Evolutionary conservation across 768 basidiomycete genomes (phyloP), one percentile per base, ranked within the genome.

Genomic region (Kwoniella newhampshirensis): DNA sequence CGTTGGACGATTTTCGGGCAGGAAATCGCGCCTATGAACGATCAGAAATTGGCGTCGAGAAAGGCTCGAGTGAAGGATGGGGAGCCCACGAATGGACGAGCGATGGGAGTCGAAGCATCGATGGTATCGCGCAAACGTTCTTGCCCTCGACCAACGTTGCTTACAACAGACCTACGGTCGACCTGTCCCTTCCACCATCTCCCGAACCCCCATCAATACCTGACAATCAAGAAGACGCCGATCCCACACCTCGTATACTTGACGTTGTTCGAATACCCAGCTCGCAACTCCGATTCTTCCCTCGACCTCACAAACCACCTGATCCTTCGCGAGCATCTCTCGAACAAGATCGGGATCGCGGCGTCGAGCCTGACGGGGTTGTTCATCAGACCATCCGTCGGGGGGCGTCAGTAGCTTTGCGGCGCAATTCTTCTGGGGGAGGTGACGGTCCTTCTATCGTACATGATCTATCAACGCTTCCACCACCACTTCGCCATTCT

Each of bases 271-370:
- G 66, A 42, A 62, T 73, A 44, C 71, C 71, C 1, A 53, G 52
- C 18, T 64, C 62, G 7, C 65, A 73, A 55, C 57, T 73, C 18
- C 66, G 64, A 1, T 73, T 73, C 62, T 73, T 73, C 36, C 71
- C 71, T 13, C 44, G 51, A 35, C 21, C 51, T 9, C 42, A 45
- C 4, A 37, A 57, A 57, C 51, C 55, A n/a, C 41, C 48, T 35
- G 51, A 50, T 47, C 36, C 44, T 18, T 23, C 48, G 6, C 26
- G 51, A 41, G 49, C 20, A 41, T 57, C 58, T 11, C 28, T 43
- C 2, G 54, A 59, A 36, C 40, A 30, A 23, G 13, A 9, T 28
- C 39, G 26, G 17, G n/a, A 9, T 21, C 32, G 8, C 6, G 36
- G 7, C 11, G 13, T 11, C 48, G 23, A 32, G 28, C 5, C 12